Base-by-base conservation (phyloP, 78 protist genomes). In the Dictyostelium brefeldianum region DNA sequence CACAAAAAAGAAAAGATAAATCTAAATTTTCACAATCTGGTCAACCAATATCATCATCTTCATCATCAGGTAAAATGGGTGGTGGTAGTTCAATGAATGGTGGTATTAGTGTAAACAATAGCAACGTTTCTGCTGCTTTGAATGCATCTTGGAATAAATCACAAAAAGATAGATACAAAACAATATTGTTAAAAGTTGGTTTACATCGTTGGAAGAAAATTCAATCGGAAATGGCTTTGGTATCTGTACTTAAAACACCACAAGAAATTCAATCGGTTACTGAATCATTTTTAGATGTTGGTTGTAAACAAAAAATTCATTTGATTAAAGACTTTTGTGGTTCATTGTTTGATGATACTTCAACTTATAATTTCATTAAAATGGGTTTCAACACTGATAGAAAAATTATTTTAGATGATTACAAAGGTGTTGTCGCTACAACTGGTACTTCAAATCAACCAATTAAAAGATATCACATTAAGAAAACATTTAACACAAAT, bases 121-220 rank as follows among this genome's bases (percentile, higher is more conserved):
- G n/a, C n/a, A 59, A 62, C 10, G 36, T 36, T 62, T 36, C 22
- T 11, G n/a, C 70, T 0, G 27, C 27, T 22, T 25, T 62, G 43
- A 29, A 74, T 75, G 20, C 93, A 78, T 22, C 83, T 77, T 87
- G 83, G 93, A 87, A 62, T 62, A 87, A 87, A 31, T 47, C 93
- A 25, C 74, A 74, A 36, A 87, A 87, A 29, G 93, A 87, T 50
- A 87, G 78, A 31, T 43, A 77, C 31, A 87, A 87, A 50, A 48
- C 51, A 8, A 50, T 48, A 14, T 15, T 87, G 7, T 25, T 65
- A 5, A 87, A 73, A 43, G 79, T 59, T 50, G 93, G 93, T 17
- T 65, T 77, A 80, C 93, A 87, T 51, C 74, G 93, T 36, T 87
- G 93, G 93, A 77, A 65, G 48, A 87, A 87, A 50, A 25, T 87